A percentile compares a stretch with the other conserved stretches of the same genome.
Evolutionary conservation across 371 early-diverging fungal species (phyloP).

Genomic region (Lichtheimia corymbifera): DNA sequence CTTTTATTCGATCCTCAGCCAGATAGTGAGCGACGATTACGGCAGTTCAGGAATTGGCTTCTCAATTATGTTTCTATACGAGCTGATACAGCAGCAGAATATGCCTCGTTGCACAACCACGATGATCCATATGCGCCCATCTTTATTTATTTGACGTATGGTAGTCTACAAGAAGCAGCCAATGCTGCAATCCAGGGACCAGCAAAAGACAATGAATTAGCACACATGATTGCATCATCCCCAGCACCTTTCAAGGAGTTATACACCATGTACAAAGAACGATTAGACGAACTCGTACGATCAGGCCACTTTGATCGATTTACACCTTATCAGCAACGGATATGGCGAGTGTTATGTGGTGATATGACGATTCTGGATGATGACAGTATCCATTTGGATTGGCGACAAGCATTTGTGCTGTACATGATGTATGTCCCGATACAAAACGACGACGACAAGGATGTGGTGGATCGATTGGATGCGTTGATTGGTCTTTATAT

Average conservation of each 20-base stretch:
- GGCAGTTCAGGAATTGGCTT: slow-evolving; percentile 1
- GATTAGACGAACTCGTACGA: background rate
- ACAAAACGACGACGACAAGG: background rate
- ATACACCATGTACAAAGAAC: background rate
- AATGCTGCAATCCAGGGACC: background rate
- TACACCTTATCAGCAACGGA: background rate
- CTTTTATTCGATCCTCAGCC: background rate
- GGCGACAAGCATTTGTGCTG: background rate
- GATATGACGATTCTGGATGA: background rate
- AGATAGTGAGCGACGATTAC: background rate
- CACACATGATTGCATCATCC: background rate
- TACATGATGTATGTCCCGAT: background rate
- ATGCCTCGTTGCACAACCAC: background rate
- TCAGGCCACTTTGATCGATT: background rate
- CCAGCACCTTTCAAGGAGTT: background rate
- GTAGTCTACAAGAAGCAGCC: background rate
- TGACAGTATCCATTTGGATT: background rate
- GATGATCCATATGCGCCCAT: background rate
- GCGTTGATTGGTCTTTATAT: background rate
- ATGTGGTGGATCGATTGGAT: background rate
- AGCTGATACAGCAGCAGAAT: background rate
- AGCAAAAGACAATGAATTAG: background rate
- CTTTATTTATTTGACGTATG: background rate
- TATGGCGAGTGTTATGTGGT: background rate
- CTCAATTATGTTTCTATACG: background rate